A percentile compares a stretch with the other conserved stretches of the same genome.
phyloP scores from a whole-genome alignment of 2,329 filamentous ascomycete species.

The Phaeosphaeriaceae sp. region DNA sequence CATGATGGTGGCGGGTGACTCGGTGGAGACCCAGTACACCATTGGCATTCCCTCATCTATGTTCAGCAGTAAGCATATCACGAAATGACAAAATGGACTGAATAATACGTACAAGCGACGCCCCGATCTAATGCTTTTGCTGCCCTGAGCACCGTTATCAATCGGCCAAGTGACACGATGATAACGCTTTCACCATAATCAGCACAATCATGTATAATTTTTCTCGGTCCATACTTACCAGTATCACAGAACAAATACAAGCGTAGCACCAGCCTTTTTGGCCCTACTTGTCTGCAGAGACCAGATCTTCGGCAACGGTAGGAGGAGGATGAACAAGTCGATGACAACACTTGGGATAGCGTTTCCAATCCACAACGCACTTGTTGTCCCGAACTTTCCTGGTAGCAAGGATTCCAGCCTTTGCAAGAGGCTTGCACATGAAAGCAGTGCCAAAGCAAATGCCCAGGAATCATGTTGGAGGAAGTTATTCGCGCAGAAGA shows the following conservation, averaged over 20 bases:
- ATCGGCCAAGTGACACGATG: background rate
- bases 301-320: background rate
- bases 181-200: background rate
- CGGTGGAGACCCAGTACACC: background rate
- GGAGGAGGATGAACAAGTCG: background rate
- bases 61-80: background rate
- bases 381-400: background rate
- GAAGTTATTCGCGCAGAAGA: no score
- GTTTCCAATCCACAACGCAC: background rate
- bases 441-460: background rate
- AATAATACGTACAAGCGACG: background rate
- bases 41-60: background rate
- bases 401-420: background rate
- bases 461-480: background rate
- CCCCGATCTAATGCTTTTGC: background rate
- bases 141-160: background rate
- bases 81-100: background rate
- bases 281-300: background rate
- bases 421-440: background rate
- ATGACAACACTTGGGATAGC: background rate
- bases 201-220: background rate
- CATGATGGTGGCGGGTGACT: background rate
- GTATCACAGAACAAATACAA: no score
- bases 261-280: background rate
- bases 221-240: no score